Evolutionary conservation across 2,329 filamentous ascomycete genomes (phyloP).

Genomic region (Colletotrichum somersetense): DNA sequence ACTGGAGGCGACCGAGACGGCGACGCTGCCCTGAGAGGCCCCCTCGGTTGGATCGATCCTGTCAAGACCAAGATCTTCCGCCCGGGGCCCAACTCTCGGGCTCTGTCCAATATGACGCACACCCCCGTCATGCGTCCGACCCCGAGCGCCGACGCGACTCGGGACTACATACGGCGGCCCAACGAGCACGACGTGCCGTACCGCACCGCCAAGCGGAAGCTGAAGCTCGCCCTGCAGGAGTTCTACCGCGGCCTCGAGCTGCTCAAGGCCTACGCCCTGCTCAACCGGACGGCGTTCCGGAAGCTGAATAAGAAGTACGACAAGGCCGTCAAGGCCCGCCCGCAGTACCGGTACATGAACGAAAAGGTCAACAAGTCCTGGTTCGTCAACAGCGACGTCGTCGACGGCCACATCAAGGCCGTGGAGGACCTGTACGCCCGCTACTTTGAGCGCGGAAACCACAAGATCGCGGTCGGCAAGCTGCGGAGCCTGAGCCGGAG

Average conservation of each 20-base stretch:
- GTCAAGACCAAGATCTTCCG: conserved; percentile 67
- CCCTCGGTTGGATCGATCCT: conserved; percentile 62
- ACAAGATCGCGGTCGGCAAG: conserved; percentile 90
- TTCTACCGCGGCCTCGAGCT: conserved; percentile 93
- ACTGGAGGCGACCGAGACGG: conserved; percentile 46
- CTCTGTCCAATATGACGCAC: conserved; percentile 65
- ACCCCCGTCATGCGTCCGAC: conserved; percentile 59
- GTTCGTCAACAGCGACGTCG: conserved; percentile 89
- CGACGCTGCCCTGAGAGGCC: conserved; percentile 45
- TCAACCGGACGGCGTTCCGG: conserved; percentile 93
- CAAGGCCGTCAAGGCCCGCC: conserved; percentile 85
- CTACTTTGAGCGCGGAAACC: conserved; percentile 94
- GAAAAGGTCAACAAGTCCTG: conserved; percentile 91
- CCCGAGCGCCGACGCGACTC: conserved; percentile 50
- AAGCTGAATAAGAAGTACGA: conserved; percentile 99
- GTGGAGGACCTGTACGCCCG: conserved; percentile 93
- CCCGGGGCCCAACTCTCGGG: conserved; percentile 71
- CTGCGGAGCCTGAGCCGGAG: conserved; percentile 78
- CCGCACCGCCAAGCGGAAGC: conserved; percentile 87
- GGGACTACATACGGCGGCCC: conserved; percentile 66
- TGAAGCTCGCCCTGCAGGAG: conserved; percentile 92
- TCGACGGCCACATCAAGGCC: conserved; percentile 83
- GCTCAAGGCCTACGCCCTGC: conserved; percentile 88
- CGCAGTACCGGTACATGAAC: conserved; percentile 84
- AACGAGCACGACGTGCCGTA: conserved; percentile 78